Evolutionary conservation across 148 eudicot species (phyloP), one percentile per base, ranked within the genome.

Genomic region (Rhododendron ovatum): DNA sequence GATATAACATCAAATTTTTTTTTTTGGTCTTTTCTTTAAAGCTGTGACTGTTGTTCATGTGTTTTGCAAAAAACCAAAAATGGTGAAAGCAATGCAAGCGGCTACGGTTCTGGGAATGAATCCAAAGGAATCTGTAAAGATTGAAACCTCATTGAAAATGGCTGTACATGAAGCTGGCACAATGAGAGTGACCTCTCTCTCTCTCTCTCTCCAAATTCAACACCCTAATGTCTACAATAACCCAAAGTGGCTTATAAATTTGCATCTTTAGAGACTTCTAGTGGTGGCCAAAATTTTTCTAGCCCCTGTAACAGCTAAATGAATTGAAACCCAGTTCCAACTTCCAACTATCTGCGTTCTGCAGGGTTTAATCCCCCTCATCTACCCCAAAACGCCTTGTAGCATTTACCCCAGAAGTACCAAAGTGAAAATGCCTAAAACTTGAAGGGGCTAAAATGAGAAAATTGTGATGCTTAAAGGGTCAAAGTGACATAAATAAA

Each of bases 81-180:
- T n/a, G 55, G 26, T 79, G 82, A 79, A 79, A 79, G 35, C 57
- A 79, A 79, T 79, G 82, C 55, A 79, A 71, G 76, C 76, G 18
- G 76, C 76, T 71, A 14, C 20, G 22, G 22, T 71, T 30, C 39
- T 50, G 11, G 15, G 37, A 7, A 11, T 69, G 37, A 69, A 78
- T 47, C 55, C 81, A 24, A 47, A 47, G 18, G 81, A 78, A 47
- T 47, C 81, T 47, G 43, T 67, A 14, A 73, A 13, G 77, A 30
- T 14, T 65, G 30, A 80, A 80, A 26, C 14, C 4, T 80, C 4
- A 50, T 80, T 50, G 82, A 28, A 24, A 78, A 45, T 43, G 28
- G 81, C 81, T 39, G 33, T 45, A 78, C 82, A 80, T 50, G 82
- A 80, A 80, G 30, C 81, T 78, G 82, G 61, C 39, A 80, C 61